phyloP scores from a whole-genome alignment of 495 filamentous ascomycete species.

The Glutinoglossum americanum region DNA sequence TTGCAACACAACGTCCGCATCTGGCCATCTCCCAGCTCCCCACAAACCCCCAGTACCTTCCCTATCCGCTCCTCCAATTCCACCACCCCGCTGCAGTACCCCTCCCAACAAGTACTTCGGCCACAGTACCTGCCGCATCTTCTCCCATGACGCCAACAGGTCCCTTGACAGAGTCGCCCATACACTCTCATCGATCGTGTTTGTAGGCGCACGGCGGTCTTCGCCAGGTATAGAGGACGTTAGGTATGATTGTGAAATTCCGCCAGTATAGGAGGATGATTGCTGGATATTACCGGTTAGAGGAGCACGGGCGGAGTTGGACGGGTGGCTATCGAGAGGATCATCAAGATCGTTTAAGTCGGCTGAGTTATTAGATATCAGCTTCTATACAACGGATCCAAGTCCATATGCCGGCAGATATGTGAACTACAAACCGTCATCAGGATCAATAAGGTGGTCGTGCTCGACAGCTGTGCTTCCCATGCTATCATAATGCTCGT shows the following conservation, averaged over 20 bases:
- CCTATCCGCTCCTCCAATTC: constrained; percentile 42
- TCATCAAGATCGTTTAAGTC: constrained; percentile 84
- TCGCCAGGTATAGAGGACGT: constrained; percentile 80
- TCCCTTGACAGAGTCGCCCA: constrained; percentile 90
- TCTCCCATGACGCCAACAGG: constrained; percentile 81
- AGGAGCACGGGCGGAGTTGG: constrained; percentile 48
- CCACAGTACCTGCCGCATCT: constrained; percentile 95
- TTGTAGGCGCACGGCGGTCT: constrained; percentile 75
- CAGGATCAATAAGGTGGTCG: constrained; percentile 83
- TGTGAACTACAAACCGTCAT: constrained; percentile 45
- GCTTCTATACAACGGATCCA: neutral
- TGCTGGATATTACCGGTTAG: constrained; percentile 58
- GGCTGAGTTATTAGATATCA: constrained; percentile 22
- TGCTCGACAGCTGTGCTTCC: constrained; percentile 37
- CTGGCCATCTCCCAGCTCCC: constrained; percentile 43
- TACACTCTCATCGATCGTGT: constrained; percentile 92
- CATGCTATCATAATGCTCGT: constrained; percentile 43
- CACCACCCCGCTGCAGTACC: constrained; percentile 39
- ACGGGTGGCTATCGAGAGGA: constrained; percentile 36
- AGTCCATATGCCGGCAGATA: neutral
- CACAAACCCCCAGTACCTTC: constrained; percentile 42
- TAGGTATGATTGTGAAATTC: constrained; percentile 40
- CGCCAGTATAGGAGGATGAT: constrained; percentile 20
- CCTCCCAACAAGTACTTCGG: constrained; percentile 79
- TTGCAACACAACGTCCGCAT: constrained; percentile 47